Evolutionary conservation across 75 land plant genomes (phyloP), one percentile per base, ranked within the genome.

Genomic region (Isoetes taiwanensis): DNA sequence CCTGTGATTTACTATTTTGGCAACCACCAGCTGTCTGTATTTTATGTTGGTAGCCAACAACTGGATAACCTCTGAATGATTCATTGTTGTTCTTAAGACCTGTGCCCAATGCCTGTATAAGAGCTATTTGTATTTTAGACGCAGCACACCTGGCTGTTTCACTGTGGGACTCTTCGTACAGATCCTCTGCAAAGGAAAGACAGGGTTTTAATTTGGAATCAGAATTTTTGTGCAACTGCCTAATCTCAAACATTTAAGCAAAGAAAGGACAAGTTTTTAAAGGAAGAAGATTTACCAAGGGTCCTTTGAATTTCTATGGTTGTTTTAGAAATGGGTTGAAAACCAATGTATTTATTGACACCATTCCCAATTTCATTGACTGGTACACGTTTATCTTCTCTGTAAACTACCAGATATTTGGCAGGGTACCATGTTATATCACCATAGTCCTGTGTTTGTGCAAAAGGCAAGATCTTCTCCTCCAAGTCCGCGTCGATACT

Each of bases 401-500:
- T 28, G 52, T 25, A 65, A 0, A 40, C 2, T 3, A 23, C 48
- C 41, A 28, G 8, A 5, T n/a, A 0, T 26, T 9, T 6, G 8
- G 64, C 37, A 2, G 67, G 67, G 12, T 41, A 29, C 67, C 62
- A 65, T 12, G 11, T 28, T 10, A 65, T n/a, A 3, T 0, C 25
- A 23, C 50, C 64, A 40, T 41, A 65, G 23, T 65, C 67, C 21
- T 37, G 33, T 3, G 43, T 19, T 17, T 37, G 1, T 14, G 61
- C 64, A 28, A 57, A 57, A 3, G 1, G 10, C 37, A 39, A 16
- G 23, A 46, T 46, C 50, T 46, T n/a, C 3, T 52, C 79, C 6
- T 57, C 78, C 62, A 78, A 42, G 26, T 69, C 63, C 9, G n/a
- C n/a, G 46, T 83, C 86, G 24, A 16, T 33, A 46, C 66, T 64